phyloP scores from a whole-genome alignment of 148 eudicot species.

The Cornus suecica region DNA sequence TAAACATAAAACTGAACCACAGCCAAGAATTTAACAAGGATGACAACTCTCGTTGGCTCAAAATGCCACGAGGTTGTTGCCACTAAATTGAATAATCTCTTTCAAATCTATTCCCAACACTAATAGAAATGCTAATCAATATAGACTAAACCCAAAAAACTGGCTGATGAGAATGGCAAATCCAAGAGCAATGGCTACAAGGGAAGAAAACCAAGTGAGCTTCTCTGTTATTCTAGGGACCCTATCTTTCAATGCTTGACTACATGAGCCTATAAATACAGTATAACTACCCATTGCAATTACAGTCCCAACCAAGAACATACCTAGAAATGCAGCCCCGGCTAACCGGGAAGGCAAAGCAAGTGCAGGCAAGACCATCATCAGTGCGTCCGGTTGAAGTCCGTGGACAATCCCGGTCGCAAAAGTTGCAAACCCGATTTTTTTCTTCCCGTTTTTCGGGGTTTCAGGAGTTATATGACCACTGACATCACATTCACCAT shows the following conservation, averaged over 20 bases:
- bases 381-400: constrained; percentile 90
- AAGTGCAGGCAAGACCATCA: constrained; percentile 95
- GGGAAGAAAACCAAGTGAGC: constrained; percentile 96
- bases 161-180: constrained; percentile 79
- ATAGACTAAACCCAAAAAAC: constrained; percentile 81
- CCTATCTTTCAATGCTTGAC: constrained; percentile 83
- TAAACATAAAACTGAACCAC: no score
- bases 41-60: background rate
- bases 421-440: constrained; percentile 90
- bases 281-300: constrained; percentile 95
- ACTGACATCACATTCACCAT: constrained; percentile 66
- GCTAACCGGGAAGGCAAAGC: constrained; percentile 88
- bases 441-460: constrained; percentile 51
- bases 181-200: constrained; percentile 85
- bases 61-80: background rate
- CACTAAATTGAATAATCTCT: background rate
- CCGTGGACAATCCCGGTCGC: constrained; percentile 94
- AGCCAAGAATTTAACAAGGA: background rate
- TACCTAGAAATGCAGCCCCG: constrained; percentile 77
- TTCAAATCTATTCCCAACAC: background rate
- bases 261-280: constrained; percentile 90
- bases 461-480: constrained; percentile 39
- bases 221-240: constrained; percentile 91
- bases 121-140: constrained; percentile 27
- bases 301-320: constrained; percentile 91